Base-by-base conservation (phyloP, 2,329 filamentous ascomycete genomes). In the Ophiostoma fasciatum region DNA sequence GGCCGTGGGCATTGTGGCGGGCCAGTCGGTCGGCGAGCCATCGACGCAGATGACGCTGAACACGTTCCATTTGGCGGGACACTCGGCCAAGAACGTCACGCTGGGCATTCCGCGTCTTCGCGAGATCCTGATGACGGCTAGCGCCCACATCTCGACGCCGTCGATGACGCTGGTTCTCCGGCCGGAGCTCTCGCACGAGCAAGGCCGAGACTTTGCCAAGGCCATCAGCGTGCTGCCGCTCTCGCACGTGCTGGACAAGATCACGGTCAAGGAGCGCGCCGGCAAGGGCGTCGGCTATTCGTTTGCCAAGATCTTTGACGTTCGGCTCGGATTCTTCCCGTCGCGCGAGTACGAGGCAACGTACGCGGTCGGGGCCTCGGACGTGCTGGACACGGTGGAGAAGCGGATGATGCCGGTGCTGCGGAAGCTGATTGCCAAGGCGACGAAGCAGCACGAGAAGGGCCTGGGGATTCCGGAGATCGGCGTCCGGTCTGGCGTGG, bases 1-100 rank as follows among this genome's bases (percentile, higher is more conserved):
- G 61, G 88, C 90, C 19, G 87, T 98, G 19, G 90, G 90, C 46
- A 92, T 98, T 44, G 83, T 98, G 40, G 92, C 92, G 34, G 87
- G 87, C 9, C 90, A 98, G 59, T 96, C 88, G 22, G 78, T 98
- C 28, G 90, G 90, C 53, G 92, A 98, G 54, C 90, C 92, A 8
- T 94, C 87, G 3, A 98, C 90, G 10, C 90, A 98, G 57, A 98
- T 98, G 92, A 98, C 92, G 7, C 64, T 98, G 37, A 98, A 98
- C 61, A 98, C 92, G 20, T 98, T 98, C 73, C 90, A 98, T 71
- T 82, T 98, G 72, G 90, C 90, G 57, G 90, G 90, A 52, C 88
- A 96, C 65, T 87, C 90, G 15, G 80, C 90, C 21, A 96, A 94
- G 68, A 98, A 98, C 70, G 92, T 98, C 53, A 98, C 90, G 1